phyloP scores from a whole-genome alignment of 1,284 basidiomycete species.

The Termitomyces sp. region DNA sequence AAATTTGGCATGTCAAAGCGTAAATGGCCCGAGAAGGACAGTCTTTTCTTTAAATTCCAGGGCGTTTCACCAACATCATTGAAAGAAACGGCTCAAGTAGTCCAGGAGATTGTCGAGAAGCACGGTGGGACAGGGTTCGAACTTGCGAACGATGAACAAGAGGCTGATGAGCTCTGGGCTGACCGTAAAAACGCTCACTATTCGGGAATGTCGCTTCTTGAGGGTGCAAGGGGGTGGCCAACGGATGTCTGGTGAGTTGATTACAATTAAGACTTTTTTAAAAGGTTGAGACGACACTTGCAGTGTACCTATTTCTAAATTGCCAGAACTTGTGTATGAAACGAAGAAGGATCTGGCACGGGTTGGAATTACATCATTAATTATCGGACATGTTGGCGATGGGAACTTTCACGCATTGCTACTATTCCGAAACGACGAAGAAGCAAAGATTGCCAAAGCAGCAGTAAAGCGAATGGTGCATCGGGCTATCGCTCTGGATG shows the following conservation, averaged over 20 bases:
- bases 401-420: constrained; percentile 60
- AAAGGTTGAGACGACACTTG: background rate
- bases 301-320: constrained; percentile 76
- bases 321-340: constrained; percentile 72
- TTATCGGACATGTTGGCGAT: constrained; percentile 84
- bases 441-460: constrained; percentile 44
- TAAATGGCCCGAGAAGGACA: constrained; percentile 67
- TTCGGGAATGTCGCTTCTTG: constrained; percentile 62
- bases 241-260: constrained; percentile 79
- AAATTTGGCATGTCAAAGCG: constrained; percentile 51
- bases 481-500: constrained; percentile 70
- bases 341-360: constrained; percentile 69
- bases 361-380: constrained; percentile 57
- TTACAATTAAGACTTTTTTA: background rate
- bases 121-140: constrained; percentile 70
- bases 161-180: constrained; percentile 77
- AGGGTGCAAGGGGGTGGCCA: constrained; percentile 64
- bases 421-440: constrained; percentile 60
- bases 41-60: constrained; percentile 87
- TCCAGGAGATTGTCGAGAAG: constrained; percentile 52
- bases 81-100: constrained; percentile 57
- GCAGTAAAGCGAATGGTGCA: constrained; percentile 66
- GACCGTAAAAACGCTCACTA: constrained; percentile 84
- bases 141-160: constrained; percentile 61
- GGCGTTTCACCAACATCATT: constrained; percentile 60